Evolutionary conservation across 139 green algal genomes (phyloP), one percentile per base, ranked within the genome.

Genomic region (Gonium pectorale): DNA sequence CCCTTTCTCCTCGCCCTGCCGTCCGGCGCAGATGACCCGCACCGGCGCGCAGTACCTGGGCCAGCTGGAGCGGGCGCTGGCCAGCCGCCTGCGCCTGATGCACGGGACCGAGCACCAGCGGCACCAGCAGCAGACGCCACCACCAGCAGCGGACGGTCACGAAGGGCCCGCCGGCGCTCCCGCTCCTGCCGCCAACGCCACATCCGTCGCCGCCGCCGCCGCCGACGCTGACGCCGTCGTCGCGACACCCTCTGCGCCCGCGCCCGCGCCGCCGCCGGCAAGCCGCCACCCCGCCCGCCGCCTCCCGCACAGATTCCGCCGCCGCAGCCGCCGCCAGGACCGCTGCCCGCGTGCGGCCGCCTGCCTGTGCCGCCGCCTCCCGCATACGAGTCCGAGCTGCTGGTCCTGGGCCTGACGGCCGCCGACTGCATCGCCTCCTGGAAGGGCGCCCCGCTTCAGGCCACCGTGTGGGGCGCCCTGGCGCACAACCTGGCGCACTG

Each of bases 401-500:
- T 5, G 0, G 37, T 40, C 68, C 11, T 11, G 26, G 43, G 40
- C 52, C 46, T 13, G 19, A 29, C 29, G 56, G 24, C 75, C 21
- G 60, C 46, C 35, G 59, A 74, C n/a, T 31, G 41, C 41, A 33
- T 33, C 29, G 51, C 52, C 27, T 40, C 31, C 27, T 64, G 41
- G 69, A 64, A 66, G 41, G 40, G 44, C 41, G 29, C 24, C 5
- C 54, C 43, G 6, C 29, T 27, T 27, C n/a, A 37, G 35, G 8
- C n/a, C 21, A 51, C 52, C 22, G 17, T 90, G 37, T 90, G 86
- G 86, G 59, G 19, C 17, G 46, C 66, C 0, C 73, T 90, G 31
- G 81, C 74, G 38, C 86, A 90, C 67, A 87, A 87, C 67, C 8
- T 90, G 2, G 86, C 67, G 37, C 81, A 86, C 43, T 90, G 15